Evolutionary conservation across 148 eudicot genomes (phyloP).

Genomic region (Persicaria maculosa): DNA sequence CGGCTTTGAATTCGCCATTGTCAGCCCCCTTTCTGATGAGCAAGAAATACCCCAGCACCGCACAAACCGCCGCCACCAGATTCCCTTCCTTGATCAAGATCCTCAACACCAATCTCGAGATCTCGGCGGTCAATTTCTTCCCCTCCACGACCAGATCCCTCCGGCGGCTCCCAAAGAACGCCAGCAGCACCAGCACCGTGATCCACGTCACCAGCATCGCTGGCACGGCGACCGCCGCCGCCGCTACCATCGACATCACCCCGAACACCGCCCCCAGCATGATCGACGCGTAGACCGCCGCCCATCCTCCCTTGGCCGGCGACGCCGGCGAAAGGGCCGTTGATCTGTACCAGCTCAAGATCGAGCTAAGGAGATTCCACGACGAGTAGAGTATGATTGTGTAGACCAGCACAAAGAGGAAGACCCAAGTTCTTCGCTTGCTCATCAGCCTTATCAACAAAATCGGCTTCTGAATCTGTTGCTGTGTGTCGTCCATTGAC

Average conservation of each 20-base stretch:
- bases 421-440: slow-evolving; percentile 48
- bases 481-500: not conserved
- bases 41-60: slow-evolving; percentile 46
- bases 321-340: slow-evolving; percentile 1
- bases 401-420: slow-evolving; percentile 31
- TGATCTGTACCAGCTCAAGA: slow-evolving; percentile 33
- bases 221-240: slow-evolving; percentile 43
- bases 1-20: not conserved
- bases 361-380: slow-evolving; percentile 42
- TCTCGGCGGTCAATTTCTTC: slow-evolving; percentile 45
- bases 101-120: slow-evolving; percentile 24
- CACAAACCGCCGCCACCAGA: slow-evolving; percentile 46
- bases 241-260: slow-evolving; percentile 44
- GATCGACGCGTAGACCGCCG: slow-evolving; percentile 55
- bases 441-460: slow-evolving; percentile 29
- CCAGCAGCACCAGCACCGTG: slow-evolving; percentile 37
- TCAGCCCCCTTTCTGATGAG: slow-evolving; percentile 20
- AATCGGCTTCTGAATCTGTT: slow-evolving; percentile 18
- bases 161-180: slow-evolving; percentile 33
- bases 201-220: slow-evolving; percentile 46
- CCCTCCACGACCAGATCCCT: slow-evolving; percentile 35
- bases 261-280: slow-evolving; percentile 42
- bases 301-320: slow-evolving; percentile 6
- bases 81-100: slow-evolving; percentile 48
- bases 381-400: slow-evolving; percentile 32